Conservation (phyloP, 2,329 filamentous ascomycete genomes). For the Xylariaceae sp. region DNA sequence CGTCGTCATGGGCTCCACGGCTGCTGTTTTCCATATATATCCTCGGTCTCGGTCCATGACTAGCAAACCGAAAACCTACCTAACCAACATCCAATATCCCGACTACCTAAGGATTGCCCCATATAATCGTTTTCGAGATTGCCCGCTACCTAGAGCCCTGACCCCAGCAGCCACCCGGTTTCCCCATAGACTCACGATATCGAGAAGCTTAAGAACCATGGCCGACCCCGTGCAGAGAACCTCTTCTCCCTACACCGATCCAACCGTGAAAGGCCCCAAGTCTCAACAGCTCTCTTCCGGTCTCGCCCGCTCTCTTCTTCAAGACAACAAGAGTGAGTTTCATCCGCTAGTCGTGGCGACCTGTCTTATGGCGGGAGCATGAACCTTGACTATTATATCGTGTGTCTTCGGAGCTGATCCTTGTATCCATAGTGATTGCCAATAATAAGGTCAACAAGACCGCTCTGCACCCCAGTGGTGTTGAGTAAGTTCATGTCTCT, state of each 20-base stretch:
- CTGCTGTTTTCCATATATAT: conserved; percentile 33
- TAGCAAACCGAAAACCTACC: conserved; percentile 27
- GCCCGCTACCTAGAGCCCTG: conserved; percentile 29
- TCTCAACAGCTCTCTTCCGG: conserved; percentile 38
- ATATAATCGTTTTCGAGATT: conserved; percentile 27
- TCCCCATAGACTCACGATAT: conserved; percentile 17
- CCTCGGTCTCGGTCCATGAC: conserved; percentile 32
- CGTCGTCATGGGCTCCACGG: conserved; percentile 29
- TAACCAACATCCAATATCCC: conserved; percentile 24
- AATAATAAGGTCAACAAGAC: conserved; percentile 78
- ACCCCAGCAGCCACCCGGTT: conserved; percentile 22
- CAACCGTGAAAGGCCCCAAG: conserved; percentile 40
- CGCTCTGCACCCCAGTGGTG: conserved; percentile 82
- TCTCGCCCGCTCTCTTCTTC: conserved; percentile 28
- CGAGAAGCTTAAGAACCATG: conserved; percentile 32
- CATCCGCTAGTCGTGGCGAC: conserved; percentile 1
- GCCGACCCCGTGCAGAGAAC: conserved; percentile 39
- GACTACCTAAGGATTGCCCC: conserved; percentile 26
- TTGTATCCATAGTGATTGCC: conserved; percentile 43
- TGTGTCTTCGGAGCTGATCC: conserved; percentile 15
- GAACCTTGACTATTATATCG: not conserved
- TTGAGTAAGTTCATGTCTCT: conserved; percentile 62
- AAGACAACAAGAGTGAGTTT: conserved; percentile 25
- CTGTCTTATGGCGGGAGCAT: not conserved
- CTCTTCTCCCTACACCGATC: conserved; percentile 43